Conservation (phyloP, 352 stramenopile species). For the Thalassiosira allenii region DNA sequence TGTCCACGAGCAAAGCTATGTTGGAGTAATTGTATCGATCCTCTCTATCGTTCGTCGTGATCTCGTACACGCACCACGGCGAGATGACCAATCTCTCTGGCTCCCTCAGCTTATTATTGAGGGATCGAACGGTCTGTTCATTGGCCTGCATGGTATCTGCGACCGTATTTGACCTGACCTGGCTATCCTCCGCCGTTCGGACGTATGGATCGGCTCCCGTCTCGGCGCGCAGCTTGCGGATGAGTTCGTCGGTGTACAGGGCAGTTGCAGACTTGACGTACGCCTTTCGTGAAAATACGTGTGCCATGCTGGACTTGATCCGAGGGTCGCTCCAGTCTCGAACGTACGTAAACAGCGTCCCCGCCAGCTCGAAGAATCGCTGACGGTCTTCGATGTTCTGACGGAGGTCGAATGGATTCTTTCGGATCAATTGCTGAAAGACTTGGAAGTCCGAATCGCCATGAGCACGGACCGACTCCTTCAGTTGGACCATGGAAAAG, state of each 20-base stretch:
- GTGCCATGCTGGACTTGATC: not conserved
- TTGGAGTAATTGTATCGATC: slow-evolving; percentile 35
- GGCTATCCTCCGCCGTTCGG: slow-evolving; percentile 1
- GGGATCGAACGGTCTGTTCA: not conserved
- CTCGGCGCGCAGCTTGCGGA: not conserved
- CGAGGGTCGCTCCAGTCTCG: not conserved
- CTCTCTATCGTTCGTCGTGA: slow-evolving; percentile 31
- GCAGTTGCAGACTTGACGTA: slow-evolving; percentile 6
- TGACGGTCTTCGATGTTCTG: not conserved
- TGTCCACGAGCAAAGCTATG: slow-evolving; percentile 32
- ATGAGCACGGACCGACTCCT: not conserved
- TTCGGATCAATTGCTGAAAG: slow-evolving; percentile 12
- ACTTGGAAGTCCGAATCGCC: not conserved
- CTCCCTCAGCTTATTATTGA: slow-evolving; percentile 18
- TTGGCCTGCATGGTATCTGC: slow-evolving; percentile 2
- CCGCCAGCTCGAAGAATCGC: slow-evolving; percentile 1
- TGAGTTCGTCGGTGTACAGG: slow-evolving; percentile 1
- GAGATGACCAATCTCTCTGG: slow-evolving; percentile 29
- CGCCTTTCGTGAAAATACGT: not conserved
- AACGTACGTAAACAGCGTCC: slow-evolving; percentile 10
- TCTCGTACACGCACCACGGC: slow-evolving; percentile 8
- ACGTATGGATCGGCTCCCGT: slow-evolving; percentile 1
- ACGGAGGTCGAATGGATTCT: not conserved
- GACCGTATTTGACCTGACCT: not conserved
- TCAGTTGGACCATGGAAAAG: not conserved